Evolutionary conservation across 2,329 filamentous ascomycete species (phyloP).

Genomic region (Pestalotiopsis sp.): DNA sequence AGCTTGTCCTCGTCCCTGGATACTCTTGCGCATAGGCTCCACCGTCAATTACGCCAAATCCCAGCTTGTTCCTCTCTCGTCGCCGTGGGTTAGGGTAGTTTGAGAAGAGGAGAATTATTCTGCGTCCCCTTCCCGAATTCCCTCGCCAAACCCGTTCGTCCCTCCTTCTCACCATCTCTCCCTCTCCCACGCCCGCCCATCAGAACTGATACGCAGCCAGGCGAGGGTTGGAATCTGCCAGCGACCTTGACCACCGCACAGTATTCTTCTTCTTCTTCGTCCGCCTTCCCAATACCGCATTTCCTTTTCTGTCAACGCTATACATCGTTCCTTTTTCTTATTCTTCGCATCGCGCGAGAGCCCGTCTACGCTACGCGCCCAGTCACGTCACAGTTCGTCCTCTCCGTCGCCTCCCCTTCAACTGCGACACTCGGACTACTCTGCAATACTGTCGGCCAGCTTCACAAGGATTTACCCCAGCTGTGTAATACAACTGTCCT

Average conservation of each 20-base stretch:
- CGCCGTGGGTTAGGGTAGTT: constrained; percentile 19
- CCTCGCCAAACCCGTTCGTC: constrained; percentile 15
- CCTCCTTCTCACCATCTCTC: constrained; percentile 8
- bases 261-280: background rate
- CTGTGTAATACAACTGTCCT: background rate
- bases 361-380: background rate
- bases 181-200: constrained; percentile 5
- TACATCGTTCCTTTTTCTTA: background rate
- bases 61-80: constrained; percentile 14
- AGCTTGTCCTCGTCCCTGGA: constrained; percentile 11
- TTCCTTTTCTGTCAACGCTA: constrained; percentile 9
- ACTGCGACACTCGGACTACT: background rate
- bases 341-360: background rate
- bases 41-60: constrained; percentile 15
- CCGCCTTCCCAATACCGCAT: background rate
- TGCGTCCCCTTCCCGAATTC: constrained; percentile 16
- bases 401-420: background rate
- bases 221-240: constrained; percentile 2
- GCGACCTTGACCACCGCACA: constrained; percentile 2
- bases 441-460: background rate
- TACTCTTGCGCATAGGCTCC: constrained; percentile 16
- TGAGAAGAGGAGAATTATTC: constrained; percentile 15
- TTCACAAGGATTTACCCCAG: background rate
- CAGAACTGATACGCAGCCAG: background rate
- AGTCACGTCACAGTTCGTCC: constrained; percentile 3